These are phyloP conservation scores for Xylariales sp. DNA, from an alignment of 2,329 filamentous ascomycete species.

Conservation along the genomic window DNA sequence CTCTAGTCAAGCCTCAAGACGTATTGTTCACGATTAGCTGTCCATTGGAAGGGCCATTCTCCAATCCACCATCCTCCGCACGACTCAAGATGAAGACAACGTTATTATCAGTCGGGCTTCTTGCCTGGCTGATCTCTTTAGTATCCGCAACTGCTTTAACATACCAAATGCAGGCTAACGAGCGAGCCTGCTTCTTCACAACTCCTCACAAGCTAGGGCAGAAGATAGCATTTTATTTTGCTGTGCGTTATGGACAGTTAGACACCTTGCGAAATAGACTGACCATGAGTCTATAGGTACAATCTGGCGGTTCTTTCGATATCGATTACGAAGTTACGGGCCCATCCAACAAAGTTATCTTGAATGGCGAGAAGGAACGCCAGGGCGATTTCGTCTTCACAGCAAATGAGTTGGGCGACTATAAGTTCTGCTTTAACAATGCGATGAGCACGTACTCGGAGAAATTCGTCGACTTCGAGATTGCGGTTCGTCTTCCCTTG, in stretches of 20 bases:
- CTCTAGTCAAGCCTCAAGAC: slow-evolving; percentile 13
- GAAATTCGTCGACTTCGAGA: slow-evolving; percentile 98
- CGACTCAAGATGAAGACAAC: slow-evolving; percentile 71
- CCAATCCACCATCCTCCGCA: slow-evolving; percentile 42
- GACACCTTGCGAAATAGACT: slow-evolving; percentile 27
- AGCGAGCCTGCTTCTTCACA: slow-evolving; percentile 96
- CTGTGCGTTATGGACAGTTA: slow-evolving; percentile 67
- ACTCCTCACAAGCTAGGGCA: slow-evolving; percentile 79
- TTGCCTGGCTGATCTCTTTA: slow-evolving; percentile 77
- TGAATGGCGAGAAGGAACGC: slow-evolving; percentile 89
- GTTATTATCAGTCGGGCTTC: slow-evolving; percentile 71
- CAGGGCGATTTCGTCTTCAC: slow-evolving; percentile 99
- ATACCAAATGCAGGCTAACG: slow-evolving; percentile 89
- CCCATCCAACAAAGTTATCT: slow-evolving; percentile 81
- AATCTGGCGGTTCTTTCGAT: slow-evolving; percentile 98
- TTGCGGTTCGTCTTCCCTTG: slow-evolving; percentile 73
- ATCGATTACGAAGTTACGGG: slow-evolving; percentile 91
- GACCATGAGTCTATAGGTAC: slow-evolving; percentile 70
- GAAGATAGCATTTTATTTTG: slow-evolving; percentile 99
- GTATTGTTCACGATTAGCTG: slow-evolving; percentile 43
- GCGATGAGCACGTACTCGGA: slow-evolving; percentile 98
- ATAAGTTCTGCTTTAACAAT: slow-evolving; percentile 98
- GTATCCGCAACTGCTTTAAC: slow-evolving; percentile 91
- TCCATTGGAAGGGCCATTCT: slow-evolving; percentile 41
- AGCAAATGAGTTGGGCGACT: slow-evolving; percentile 86